Percentiles rank a stretch among this genome's conserved stretches.
Evolutionary conservation across 2,329 filamentous ascomycete species (phyloP).

Genomic region (Aspergillus sp.): DNA sequence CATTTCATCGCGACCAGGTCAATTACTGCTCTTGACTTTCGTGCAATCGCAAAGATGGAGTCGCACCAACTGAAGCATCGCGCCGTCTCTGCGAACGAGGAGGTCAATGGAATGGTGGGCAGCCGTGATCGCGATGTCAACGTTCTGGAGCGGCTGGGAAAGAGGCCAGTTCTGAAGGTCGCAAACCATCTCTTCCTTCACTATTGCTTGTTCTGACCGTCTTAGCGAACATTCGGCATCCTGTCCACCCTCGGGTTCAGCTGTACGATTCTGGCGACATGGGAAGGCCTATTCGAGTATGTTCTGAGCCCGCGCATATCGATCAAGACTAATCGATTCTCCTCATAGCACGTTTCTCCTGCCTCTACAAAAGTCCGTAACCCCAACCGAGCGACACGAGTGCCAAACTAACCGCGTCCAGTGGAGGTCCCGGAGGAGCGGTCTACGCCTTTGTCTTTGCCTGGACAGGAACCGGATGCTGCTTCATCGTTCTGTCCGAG

Average conservation of each 20-base stretch:
- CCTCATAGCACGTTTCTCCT: conserved; percentile 8
- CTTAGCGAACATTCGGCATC: conserved; percentile 21
- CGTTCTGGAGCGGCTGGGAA: conserved; percentile 17
- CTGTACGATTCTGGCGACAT: conserved; percentile 22
- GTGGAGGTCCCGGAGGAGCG: conserved; percentile 33
- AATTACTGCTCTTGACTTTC: no score
- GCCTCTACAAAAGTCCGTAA: conserved; percentile 12
- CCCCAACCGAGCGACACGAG: not conserved
- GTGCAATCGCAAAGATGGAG: no score
- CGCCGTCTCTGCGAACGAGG: no score
- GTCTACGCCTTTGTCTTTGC: conserved; percentile 34
- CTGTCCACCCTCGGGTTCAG: conserved; percentile 22
- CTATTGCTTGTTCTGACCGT: not conserved
- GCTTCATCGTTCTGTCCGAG: conserved; percentile 29
- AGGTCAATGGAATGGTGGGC: no score
- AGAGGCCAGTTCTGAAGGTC: conserved; percentile 20
- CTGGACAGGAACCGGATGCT: conserved; percentile 28
- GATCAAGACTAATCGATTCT: not conserved
- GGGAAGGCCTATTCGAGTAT: conserved; percentile 20
- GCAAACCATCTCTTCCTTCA: not conserved
- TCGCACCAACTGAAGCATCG: no score
- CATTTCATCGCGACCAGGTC: no score
- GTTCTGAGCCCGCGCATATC: not conserved
- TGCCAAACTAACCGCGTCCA: conserved; percentile 10
- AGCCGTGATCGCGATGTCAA: conserved; percentile 8